phyloP scores from a whole-genome alignment of 1,284 basidiomycete genomes.

The Fomitopsis schrenkii region DNA sequence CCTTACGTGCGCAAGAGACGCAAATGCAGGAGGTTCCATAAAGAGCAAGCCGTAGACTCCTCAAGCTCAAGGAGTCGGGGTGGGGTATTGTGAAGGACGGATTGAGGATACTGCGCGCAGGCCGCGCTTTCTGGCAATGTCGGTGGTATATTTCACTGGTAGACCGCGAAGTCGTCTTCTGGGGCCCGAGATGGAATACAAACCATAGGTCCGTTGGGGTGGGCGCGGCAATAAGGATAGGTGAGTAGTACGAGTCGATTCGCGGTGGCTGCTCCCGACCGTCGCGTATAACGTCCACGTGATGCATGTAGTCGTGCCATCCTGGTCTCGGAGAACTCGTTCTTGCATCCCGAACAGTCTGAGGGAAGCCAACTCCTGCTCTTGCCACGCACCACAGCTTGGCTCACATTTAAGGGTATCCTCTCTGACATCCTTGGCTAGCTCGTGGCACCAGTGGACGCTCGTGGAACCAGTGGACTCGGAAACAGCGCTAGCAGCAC shows the following conservation, averaged over 20 bases:
- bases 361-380: no score
- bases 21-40: conserved; percentile 72
- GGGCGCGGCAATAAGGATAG: background rate
- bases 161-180: background rate
- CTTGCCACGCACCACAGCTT: no score
- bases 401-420: no score
- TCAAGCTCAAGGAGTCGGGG: background rate
- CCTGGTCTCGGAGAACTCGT: no score
- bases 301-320: background rate
- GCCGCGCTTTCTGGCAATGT: background rate
- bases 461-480: no score
- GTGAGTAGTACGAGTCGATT: background rate
- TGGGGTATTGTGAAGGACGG: background rate
- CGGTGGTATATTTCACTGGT: no score
- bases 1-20: conserved; percentile 73
- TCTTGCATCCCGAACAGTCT: no score
- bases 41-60: background rate
- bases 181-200: background rate
- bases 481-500: no score
- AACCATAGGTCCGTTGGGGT: background rate
- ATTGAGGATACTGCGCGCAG: background rate
- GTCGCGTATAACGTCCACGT: background rate
- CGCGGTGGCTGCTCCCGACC: background rate
- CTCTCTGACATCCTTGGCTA: no score
- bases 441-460: no score